phyloP scores from a whole-genome alignment of 1,139 yeast genomes.

The Blastobotrys elegans region DNA sequence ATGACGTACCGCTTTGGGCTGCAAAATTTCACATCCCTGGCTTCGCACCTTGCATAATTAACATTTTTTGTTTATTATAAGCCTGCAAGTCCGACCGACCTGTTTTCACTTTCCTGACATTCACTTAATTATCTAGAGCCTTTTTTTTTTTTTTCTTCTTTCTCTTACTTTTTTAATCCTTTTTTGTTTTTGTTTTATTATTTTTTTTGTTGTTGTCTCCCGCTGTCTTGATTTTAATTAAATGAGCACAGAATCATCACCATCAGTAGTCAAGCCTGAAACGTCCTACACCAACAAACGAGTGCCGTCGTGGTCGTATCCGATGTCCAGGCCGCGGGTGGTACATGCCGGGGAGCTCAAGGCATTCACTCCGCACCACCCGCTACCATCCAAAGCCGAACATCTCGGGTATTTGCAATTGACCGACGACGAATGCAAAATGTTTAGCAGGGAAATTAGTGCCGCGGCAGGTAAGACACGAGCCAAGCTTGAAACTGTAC shows the following conservation, averaged over 20 bases:
- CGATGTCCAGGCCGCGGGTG: constrained; percentile 9
- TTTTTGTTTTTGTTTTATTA: too few species aligned
- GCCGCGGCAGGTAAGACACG: constrained; percentile 11
- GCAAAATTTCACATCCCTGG: too few species aligned
- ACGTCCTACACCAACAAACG: neutral
- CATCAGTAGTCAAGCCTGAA: neutral
- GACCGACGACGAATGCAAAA: constrained; percentile 5
- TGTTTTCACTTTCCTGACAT: too few species aligned
- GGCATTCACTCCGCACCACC: constrained; percentile 11
- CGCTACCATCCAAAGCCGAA: constrained; percentile 4
- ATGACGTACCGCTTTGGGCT: too few species aligned
- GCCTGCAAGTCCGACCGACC: too few species aligned
- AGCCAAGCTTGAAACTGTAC: constrained; percentile 9
- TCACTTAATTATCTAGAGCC: too few species aligned
- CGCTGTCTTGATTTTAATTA: too few species aligned
- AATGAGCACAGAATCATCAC: neutral
- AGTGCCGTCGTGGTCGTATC: constrained; percentile 9
- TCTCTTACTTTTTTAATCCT: too few species aligned
- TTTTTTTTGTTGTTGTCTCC: too few species aligned
- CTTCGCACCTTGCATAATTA: too few species aligned
- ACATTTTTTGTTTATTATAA: too few species aligned
- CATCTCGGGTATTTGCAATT: constrained; percentile 8
- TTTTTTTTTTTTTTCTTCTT: too few species aligned
- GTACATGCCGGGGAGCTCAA: constrained; percentile 10
- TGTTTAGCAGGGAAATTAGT: constrained; percentile 7